A percentile compares a stretch with the other conserved stretches of the same genome.
These are phyloP conservation scores for Ascocoryne sarcoides DNA, from an alignment of 2,329 filamentous ascomycete genomes.

Conservation along the genomic window DNA sequence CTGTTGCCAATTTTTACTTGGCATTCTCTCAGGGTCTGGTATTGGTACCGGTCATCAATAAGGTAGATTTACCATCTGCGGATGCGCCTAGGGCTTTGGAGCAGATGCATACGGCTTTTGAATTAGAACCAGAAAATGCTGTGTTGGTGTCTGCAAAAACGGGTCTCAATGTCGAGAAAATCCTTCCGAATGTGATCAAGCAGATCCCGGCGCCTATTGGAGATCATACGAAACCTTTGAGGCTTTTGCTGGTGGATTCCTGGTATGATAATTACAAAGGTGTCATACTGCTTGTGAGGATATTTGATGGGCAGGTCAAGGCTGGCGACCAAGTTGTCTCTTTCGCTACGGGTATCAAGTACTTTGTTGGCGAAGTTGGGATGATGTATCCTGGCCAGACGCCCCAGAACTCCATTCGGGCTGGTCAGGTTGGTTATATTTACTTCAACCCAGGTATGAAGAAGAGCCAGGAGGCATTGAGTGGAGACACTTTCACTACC, in stretches of 20 bases:
- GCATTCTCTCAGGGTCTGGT: slow-evolving; percentile 85
- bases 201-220: slow-evolving; percentile 74
- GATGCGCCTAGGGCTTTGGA: slow-evolving; percentile 79
- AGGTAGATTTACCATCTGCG: slow-evolving; percentile 85
- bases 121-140: slow-evolving; percentile 69
- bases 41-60: slow-evolving; percentile 90
- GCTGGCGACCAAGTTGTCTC: slow-evolving; percentile 82
- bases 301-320: slow-evolving; percentile 80
- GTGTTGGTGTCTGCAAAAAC: slow-evolving; percentile 88
- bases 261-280: slow-evolving; percentile 98
- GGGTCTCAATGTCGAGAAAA: slow-evolving; percentile 72
- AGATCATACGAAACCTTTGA: slow-evolving; percentile 61
- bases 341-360: slow-evolving; percentile 79
- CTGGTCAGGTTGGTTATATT: slow-evolving; percentile 92
- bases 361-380: slow-evolving; percentile 90
- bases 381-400: slow-evolving; percentile 91
- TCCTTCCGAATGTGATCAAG: slow-evolving; percentile 80
- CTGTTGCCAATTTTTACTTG: slow-evolving; percentile 96
- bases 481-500: slow-evolving; percentile 89
- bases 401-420: slow-evolving; percentile 68
- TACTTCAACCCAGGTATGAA: slow-evolving; percentile 99
- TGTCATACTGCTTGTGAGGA: slow-evolving; percentile 79
- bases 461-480: slow-evolving; percentile 85
- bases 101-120: slow-evolving; percentile 80
- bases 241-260: slow-evolving; percentile 86